These are phyloP conservation scores for Globisporangium spiculum DNA, from an alignment of 352 stramenopile genomes.

Conservation along the genomic window DNA sequence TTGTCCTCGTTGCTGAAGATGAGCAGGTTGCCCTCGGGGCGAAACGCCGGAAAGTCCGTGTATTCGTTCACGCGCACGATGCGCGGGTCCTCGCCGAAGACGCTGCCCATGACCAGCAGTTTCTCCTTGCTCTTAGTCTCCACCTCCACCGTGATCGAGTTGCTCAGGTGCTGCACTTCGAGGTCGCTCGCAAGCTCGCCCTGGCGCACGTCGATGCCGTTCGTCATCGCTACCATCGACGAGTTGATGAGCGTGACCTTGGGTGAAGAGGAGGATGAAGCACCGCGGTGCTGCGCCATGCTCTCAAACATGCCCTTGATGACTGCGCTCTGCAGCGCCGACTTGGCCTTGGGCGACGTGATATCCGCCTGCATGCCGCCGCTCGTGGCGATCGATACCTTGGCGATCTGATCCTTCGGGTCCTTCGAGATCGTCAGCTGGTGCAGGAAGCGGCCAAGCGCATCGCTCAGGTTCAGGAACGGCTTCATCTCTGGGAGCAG, in stretches of 20 bases:
- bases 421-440: constrained; percentile 62
- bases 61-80: constrained; percentile 82
- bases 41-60: constrained; percentile 83
- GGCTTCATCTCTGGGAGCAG: constrained; percentile 79
- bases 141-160: constrained; percentile 70
- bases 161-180: constrained; percentile 67
- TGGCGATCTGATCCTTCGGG: constrained; percentile 61
- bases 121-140: constrained; percentile 56
- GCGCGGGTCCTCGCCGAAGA: constrained; percentile 80
- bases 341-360: constrained; percentile 66
- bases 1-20: constrained; percentile 85
- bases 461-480: constrained; percentile 66
- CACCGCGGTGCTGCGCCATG: constrained; percentile 32
- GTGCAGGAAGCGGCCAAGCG: constrained; percentile 71
- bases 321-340: constrained; percentile 67
- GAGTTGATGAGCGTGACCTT: constrained; percentile 64
- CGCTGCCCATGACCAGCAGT: constrained; percentile 69
- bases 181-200: constrained; percentile 43
- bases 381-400: constrained; percentile 57
- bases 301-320: constrained; percentile 74
- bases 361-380: constrained; percentile 76
- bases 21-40: constrained; percentile 70
- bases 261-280: background rate
- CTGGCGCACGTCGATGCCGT: constrained; percentile 75
- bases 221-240: constrained; percentile 64